Percentiles rank a stretch among this genome's conserved stretches.
These are phyloP conservation scores for Heracleum sosnowskyi DNA, from an alignment of 129 eudicot species.

Conservation along the genomic window DNA sequence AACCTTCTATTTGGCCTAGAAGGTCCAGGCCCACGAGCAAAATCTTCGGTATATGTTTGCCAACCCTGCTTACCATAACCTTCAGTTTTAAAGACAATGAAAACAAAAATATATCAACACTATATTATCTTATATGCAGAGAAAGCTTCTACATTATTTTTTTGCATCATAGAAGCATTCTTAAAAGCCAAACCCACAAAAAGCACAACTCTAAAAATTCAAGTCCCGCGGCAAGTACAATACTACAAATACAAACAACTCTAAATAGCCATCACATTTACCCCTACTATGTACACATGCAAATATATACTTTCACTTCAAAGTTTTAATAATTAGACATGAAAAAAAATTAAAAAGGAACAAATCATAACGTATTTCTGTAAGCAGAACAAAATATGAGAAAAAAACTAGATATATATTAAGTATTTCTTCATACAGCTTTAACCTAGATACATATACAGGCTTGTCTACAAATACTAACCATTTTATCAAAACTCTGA, in stretches of 20 bases:
- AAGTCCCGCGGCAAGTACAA: neutral
- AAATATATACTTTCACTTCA: neutral
- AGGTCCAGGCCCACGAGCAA: slow-evolving; percentile 28
- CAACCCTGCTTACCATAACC: slow-evolving; percentile 68
- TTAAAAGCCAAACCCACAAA: neutral
- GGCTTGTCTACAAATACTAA: neutral
- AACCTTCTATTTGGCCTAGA: slow-evolving; percentile 33
- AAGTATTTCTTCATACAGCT: neutral
- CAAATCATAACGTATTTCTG: neutral
- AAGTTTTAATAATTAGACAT: neutral
- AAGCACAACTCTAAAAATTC: neutral
- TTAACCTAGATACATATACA: neutral
- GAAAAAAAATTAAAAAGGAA: neutral
- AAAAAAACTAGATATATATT: neutral
- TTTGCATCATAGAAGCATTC: neutral
- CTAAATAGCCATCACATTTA: neutral
- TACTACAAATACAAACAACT: neutral
- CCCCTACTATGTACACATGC: neutral
- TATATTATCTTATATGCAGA: neutral
- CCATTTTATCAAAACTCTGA: neutral
- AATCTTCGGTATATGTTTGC: slow-evolving; percentile 35
- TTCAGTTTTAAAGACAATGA: slow-evolving; percentile 23
- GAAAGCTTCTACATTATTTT: neutral
- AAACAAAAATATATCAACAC: slow-evolving; percentile 1
- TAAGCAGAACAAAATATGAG: neutral